A percentile compares a stretch with the other conserved stretches of the same genome.
Conservation (phyloP, 1,284 basidiomycete genomes). For the Ustilago crameri region DNA sequence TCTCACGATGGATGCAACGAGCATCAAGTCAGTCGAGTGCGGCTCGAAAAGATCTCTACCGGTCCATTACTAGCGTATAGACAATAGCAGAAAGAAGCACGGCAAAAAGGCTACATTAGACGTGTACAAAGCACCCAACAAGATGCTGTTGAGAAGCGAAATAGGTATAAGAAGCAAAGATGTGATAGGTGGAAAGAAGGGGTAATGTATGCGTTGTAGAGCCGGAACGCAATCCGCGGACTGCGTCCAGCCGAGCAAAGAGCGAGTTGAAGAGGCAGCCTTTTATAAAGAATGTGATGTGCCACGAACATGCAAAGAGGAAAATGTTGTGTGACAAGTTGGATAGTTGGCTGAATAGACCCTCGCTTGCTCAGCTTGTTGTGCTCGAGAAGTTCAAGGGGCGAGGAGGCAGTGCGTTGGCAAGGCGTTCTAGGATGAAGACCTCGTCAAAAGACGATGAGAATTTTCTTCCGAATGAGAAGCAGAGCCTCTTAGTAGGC, state of each 20-base stretch:
- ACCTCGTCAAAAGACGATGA: too few relatives aligned
- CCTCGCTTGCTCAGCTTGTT: not conserved
- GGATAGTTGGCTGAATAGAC: not conserved
- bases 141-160: conserved; percentile 1
- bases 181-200: conserved; percentile 1
- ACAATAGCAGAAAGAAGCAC: too few relatives aligned
- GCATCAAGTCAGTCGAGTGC: too few relatives aligned
- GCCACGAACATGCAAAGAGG: not conserved
- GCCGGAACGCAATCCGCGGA: too few relatives aligned
- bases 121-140: conserved; percentile 6
- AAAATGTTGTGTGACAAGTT: conserved; percentile 5
- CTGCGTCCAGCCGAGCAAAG: conserved; percentile 4
- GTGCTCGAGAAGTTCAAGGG: too few relatives aligned
- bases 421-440: too few relatives aligned
- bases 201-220: conserved; percentile 5
- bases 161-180: not conserved
- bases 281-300: conserved; percentile 2
- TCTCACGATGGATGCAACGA: not conserved
- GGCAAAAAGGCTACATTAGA: conserved; percentile 15
- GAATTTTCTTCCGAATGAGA: too few relatives aligned
- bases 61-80: too few relatives aligned
- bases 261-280: not conserved
- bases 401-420: too few relatives aligned
- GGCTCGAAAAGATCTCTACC: too few relatives aligned
- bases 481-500: conserved; percentile 27